Base-by-base conservation (phyloP, 768 basidiomycete species). In the Trametes gibbosa region DNA sequence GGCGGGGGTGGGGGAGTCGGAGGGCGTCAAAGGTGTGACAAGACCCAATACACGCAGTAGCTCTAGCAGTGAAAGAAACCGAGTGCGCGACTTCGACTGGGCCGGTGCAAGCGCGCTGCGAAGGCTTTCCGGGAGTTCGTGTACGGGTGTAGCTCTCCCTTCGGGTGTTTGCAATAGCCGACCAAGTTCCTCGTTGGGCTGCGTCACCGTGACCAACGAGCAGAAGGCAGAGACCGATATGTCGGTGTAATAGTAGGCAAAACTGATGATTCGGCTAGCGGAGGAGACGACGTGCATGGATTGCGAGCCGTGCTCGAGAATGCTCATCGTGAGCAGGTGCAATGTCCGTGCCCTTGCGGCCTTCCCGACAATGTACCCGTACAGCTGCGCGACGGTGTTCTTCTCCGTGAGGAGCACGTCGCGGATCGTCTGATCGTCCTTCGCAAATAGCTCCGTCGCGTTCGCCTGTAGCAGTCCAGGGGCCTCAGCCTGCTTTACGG, bases 291-390 rank as follows among this genome's bases (percentile, higher is more conserved):
- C 73, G 51, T 77, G 71, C 2, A 73, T 58, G 16, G 80, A 81
- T 13, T 73, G 53, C 24, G 70, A 59, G 1, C 58, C 56, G 10
- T 66, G 68, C 61, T 83, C 79, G 50, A 91, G 75, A 5, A 78
- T 74, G 23, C 73, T 68, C 32, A 87, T 74, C 24, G 77, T 76
- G 46, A 77, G 76, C 24, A 87, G 71, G 66, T 93, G 89, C 1
- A 92, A 73, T 58, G 83, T 77, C 25, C 84, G 81, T 17, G 84
- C 81, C 43, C 93, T 81, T 1, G 84, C 74, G 29, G 80, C 79
- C 65, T 84, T 85, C 14, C 87, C 91, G 14, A 83, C 75, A 43
- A 88, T 80, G 70, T 82, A 92, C 14, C 92, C 93, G 67, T 90
- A 90, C 27, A 83, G 63, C 63, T 93, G 90, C 2, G 83, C 79